Evolutionary conservation across 805 yeast genomes (phyloP), one percentile per base, ranked within the genome.

Genomic region (Yamadazyma ubonensis): DNA sequence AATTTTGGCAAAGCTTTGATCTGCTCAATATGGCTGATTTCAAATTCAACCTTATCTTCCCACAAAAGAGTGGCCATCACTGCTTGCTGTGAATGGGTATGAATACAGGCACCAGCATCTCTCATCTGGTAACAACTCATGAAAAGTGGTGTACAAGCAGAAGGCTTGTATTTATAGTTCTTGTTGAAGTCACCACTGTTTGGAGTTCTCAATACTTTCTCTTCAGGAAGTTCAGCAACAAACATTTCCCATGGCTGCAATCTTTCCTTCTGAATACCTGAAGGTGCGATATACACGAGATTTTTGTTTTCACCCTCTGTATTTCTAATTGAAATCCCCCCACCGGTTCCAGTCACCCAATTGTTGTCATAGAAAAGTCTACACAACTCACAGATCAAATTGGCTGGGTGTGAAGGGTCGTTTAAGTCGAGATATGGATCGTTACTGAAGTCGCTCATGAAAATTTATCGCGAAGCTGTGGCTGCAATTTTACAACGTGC

Each of bases 311-410:
- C 36, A 16, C 40, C 40, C 2, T 75, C 71, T 10, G 52, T 55
- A 35, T 76, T 71, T 39, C 82, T 64, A 36, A 90, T 83, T 22
- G 95, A 84, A 52, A 91, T 83, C 3, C 97, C 97, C 22, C 97
- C 98, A 2, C 96, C 97, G 1, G 98, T 91, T 2, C 97, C 97
- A 0, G 96, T 82, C 51, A 87, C 91, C 96, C 96, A 89, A 36
- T 86, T 83, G 54, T 84, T 83, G 50, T 76, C 71, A 58, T 84
- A 91, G 57, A 91, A 87, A 12, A 75, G 65, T 37, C 77, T 70
- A 58, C 96, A 89, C 21, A 90, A 71, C 44, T 83, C 85, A 58
- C 96, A 88, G 45, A 90, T 86, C 51, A 85, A 67, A 53, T 84
- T 81, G 2, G 96, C 95, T 0, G 97, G 96, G 58, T 85, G 91